Evolutionary conservation across 495 filamentous ascomycete genomes (phyloP).

Genomic region (Aspergillus campestris): DNA sequence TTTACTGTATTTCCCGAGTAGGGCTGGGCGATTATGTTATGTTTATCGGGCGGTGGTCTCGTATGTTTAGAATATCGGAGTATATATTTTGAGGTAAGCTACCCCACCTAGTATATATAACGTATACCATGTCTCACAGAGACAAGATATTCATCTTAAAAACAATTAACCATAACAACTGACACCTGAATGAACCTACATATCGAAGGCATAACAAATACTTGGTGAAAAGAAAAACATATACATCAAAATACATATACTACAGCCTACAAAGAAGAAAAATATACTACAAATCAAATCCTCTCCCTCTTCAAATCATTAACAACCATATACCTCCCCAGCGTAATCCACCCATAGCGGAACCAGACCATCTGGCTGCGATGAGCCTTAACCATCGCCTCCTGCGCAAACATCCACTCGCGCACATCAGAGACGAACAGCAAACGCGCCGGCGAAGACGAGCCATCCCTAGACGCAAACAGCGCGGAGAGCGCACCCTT

Average conservation of each 20-base stretch:
- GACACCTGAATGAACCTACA: too few relatives aligned
- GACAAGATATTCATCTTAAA: too few relatives aligned
- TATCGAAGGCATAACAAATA: too few relatives aligned
- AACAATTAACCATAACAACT: too few relatives aligned
- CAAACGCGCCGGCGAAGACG: slow-evolving; percentile 46
- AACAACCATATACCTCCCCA: slow-evolving; percentile 90
- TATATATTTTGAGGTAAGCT: too few relatives aligned
- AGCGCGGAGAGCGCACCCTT: slow-evolving; percentile 32
- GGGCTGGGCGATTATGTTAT: too few relatives aligned
- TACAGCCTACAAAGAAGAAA: too few relatives aligned
- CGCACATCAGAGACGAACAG: slow-evolving; percentile 60
- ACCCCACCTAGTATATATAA: too few relatives aligned
- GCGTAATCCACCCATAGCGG: slow-evolving; percentile 86
- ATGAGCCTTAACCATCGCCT: slow-evolving; percentile 81
- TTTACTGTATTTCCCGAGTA: too few relatives aligned
- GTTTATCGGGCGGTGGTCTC: too few relatives aligned
- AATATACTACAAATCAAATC: slow-evolving; percentile 11
- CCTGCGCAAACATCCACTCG: slow-evolving; percentile 59
- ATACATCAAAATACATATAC: neutral
- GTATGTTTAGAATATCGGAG: too few relatives aligned
- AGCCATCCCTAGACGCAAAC: slow-evolving; percentile 21
- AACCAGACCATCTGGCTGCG: slow-evolving; percentile 98
- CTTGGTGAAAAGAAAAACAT: neutral
- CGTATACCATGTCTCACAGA: too few relatives aligned
- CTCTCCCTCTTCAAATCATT: slow-evolving; percentile 76